Base-by-base conservation (phyloP, 2,329 filamentous ascomycete genomes). In the Lachnellula cervina region DNA sequence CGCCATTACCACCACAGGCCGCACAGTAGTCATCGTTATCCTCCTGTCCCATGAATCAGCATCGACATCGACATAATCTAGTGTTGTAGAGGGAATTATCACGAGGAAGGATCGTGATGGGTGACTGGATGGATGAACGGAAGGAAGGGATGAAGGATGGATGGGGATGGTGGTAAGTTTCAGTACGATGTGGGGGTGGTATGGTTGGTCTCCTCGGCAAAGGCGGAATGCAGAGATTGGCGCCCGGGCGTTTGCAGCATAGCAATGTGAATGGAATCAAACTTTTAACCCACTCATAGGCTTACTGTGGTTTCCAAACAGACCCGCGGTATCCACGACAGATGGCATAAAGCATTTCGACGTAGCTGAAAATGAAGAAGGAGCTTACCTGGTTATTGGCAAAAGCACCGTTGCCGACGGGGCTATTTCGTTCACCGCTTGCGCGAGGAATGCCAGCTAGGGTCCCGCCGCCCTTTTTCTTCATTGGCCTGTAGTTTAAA, bases 21-120 rank as follows among this genome's bases (percentile, higher is more conserved):
- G 87, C 87, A 76, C 93, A 99, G 68, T 88, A 87, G 71, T 97
- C 93, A 71, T 94, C 90, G 71, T 96, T 96, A 60, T 96, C 87
- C 64, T 82, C 77, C 78, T 81, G 70, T 53, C 52, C 46, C 54
- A 63, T 60, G 48, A 57, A 64, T 69, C 55, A 69, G 66, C 54
- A 56, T 58, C 28, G 28, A 13, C 28, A 32, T 28, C 28, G 28
- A 28, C 9, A 28, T 13, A 32, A 46, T 32, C 19, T 49, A 21
- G n/a, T 35, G 17, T 42, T 28, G 7, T 9, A 50, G 42, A 45
- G 35, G 35, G 45, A 42, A 49, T 52, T 51, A 28, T 52, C 34
- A 52, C 37, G 37, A 50, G 28, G n/a, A 62, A 19, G 40, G 13
- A 25, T 19, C 4, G 38, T 53, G 43, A 61, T 58, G 56, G 51